A percentile compares a stretch with the other conserved stretches of the same genome.
These are phyloP conservation scores for Polygonum aviculare DNA, from an alignment of 148 eudicot species.

Conservation along the genomic window DNA sequence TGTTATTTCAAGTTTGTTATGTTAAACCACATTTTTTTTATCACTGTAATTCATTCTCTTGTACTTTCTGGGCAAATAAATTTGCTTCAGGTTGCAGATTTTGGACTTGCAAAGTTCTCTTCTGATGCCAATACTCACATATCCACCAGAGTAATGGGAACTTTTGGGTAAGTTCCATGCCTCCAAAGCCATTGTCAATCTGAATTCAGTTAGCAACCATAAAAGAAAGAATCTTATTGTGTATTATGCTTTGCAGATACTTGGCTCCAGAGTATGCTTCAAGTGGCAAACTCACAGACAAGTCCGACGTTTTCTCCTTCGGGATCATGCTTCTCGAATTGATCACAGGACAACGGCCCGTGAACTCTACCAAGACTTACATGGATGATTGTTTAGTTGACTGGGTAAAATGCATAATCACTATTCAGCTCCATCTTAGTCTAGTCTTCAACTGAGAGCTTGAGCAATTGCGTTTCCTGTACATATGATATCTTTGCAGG, in stretches of 20 bases:
- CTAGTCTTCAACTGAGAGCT: not conserved
- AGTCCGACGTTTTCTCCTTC: slow-evolving; percentile 90
- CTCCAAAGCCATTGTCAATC: not conserved
- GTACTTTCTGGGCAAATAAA: not conserved
- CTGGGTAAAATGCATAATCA: slow-evolving; percentile 52
- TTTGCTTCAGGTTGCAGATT: slow-evolving; percentile 78
- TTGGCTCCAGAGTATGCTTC: slow-evolving; percentile 94
- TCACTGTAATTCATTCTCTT: not conserved
- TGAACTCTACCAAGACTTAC: slow-evolving; percentile 48
- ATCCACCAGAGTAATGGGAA: slow-evolving; percentile 98
- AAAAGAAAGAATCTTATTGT: not conserved
- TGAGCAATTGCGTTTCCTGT: not conserved
- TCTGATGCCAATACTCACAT: slow-evolving; percentile 82
- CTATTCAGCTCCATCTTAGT: not conserved
- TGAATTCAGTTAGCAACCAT: not conserved
- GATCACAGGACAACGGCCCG: slow-evolving; percentile 85
- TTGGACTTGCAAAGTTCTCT: slow-evolving; percentile 87
- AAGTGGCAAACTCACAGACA: slow-evolving; percentile 86
- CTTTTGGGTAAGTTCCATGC: slow-evolving; percentile 62
- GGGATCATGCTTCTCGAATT: slow-evolving; percentile 88
- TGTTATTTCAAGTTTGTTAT: not conserved
- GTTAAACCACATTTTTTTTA: not conserved
- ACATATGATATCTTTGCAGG: slow-evolving; percentile 27
- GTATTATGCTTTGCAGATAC: slow-evolving; percentile 35
- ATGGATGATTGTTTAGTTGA: slow-evolving; percentile 91